These are phyloP conservation scores for Nepenthes mirabilis DNA, from an alignment of 148 eudicot genomes.

Conservation along the genomic window DNA sequence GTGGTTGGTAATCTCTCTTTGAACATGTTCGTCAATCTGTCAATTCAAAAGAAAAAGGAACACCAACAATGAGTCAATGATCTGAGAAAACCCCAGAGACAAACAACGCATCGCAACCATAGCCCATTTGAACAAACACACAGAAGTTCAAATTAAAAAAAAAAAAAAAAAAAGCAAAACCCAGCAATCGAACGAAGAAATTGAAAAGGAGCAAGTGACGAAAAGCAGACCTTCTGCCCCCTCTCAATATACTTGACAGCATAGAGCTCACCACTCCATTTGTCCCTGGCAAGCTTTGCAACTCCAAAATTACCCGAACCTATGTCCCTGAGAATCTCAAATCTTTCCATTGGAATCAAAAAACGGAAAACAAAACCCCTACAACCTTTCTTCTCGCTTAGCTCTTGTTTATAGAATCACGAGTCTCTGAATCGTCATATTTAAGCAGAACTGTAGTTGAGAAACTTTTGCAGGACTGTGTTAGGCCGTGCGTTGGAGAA, in stretches of 20 bases:
- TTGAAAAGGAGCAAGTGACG: background rate
- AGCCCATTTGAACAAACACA: too few species aligned
- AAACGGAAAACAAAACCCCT: too few species aligned
- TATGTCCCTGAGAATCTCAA: conserved; percentile 26
- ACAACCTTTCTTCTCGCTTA: too few species aligned
- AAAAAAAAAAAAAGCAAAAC: background rate
- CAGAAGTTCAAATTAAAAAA: too few species aligned
- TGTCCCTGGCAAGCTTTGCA: conserved; percentile 35
- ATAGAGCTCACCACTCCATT: conserved; percentile 17
- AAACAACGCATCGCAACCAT: too few species aligned
- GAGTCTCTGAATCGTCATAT: too few species aligned
- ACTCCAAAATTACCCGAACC: conserved; percentile 42
- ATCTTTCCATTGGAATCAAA: conserved; percentile 17
- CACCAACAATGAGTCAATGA: too few species aligned
- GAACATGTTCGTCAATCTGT: conserved; percentile 89
- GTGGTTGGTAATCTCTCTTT: conserved; percentile 86
- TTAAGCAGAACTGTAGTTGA: too few species aligned
- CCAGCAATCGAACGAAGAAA: background rate
- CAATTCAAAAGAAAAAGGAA: background rate
- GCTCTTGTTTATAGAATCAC: too few species aligned
- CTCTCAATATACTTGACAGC: conserved; percentile 70
- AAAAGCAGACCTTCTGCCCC: conserved; percentile 38
- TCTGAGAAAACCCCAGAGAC: too few species aligned
- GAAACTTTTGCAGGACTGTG: too few species aligned
- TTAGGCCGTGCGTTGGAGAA: too few species aligned